Percentiles rank a stretch among this genome's conserved stretches.
These are phyloP conservation scores for Calonectria henricotiae DNA, from an alignment of 2,329 filamentous ascomycete genomes.

Conservation along the genomic window DNA sequence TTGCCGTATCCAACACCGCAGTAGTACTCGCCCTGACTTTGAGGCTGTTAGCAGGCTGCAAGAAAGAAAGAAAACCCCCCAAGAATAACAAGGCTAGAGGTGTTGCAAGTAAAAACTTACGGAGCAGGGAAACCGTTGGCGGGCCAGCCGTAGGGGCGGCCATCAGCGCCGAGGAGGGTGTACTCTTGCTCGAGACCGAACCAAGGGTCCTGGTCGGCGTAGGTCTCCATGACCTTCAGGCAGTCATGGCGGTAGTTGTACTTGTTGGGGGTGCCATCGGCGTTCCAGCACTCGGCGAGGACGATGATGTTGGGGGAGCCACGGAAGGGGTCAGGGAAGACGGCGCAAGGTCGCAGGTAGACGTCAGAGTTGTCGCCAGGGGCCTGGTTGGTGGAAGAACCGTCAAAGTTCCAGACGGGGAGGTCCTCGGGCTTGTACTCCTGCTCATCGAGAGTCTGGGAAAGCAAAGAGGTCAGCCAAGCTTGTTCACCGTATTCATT, in stretches of 20 bases:
- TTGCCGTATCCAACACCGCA: constrained; percentile 98
- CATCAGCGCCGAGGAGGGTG: constrained; percentile 82
- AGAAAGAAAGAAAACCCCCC: not conserved
- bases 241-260: constrained; percentile 98
- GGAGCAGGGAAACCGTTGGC: constrained; percentile 88
- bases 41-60: constrained; percentile 39
- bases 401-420: constrained; percentile 74
- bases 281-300: constrained; percentile 94
- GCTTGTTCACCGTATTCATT: not conserved
- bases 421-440: constrained; percentile 69
- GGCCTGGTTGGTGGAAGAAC: constrained; percentile 93
- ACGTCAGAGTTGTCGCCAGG: constrained; percentile 97
- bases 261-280: constrained; percentile 96
- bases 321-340: constrained; percentile 94
- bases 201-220: constrained; percentile 90
- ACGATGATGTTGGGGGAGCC: constrained; percentile 93
- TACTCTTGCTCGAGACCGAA: constrained; percentile 99
- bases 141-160: constrained; percentile 86
- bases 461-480: constrained; percentile 1
- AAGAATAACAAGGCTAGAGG: no score
- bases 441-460: constrained; percentile 68
- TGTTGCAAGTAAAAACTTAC: constrained; percentile 44
- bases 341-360: constrained; percentile 92
- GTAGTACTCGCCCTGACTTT: constrained; percentile 64
- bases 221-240: constrained; percentile 89